A percentile compares a stretch with the other conserved stretches of the same genome.
phyloP scores from a whole-genome alignment of 345 rosid genomes.

The Streptanthus diversifolius region DNA sequence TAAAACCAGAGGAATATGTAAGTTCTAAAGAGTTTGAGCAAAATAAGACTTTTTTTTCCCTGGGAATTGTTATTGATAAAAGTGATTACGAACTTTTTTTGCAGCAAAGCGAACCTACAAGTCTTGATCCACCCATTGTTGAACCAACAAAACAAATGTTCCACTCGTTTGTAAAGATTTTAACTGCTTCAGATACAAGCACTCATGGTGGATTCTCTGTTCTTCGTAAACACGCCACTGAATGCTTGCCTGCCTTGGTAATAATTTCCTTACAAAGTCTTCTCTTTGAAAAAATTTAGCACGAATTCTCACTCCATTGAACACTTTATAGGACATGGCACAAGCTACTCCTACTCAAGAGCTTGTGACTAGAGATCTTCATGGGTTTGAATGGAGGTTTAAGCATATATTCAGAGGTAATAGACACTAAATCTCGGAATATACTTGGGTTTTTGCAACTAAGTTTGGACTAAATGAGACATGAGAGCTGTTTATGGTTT shows the following conservation, averaged over 20 bases:
- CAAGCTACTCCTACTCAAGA: slow-evolving; percentile 70
- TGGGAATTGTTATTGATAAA: neutral
- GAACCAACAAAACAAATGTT: slow-evolving; percentile 48
- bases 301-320: neutral
- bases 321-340: slow-evolving; percentile 43
- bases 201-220: slow-evolving; percentile 95
- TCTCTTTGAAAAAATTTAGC: neutral
- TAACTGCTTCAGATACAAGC: slow-evolving; percentile 90
- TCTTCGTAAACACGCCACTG: slow-evolving; percentile 81
- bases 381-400: slow-evolving; percentile 79
- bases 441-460: neutral
- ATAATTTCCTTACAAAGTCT: neutral
- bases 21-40: slow-evolving; percentile 1
- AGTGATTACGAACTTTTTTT: neutral
- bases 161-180: slow-evolving; percentile 73
- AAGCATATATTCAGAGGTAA: slow-evolving; percentile 79
- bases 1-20: slow-evolving; percentile 68
- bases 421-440: neutral
- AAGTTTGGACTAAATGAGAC: neutral
- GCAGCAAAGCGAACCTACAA: slow-evolving; percentile 65
- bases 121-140: slow-evolving; percentile 45
- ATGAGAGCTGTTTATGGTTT: slow-evolving; percentile 4
- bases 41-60: neutral
- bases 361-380: slow-evolving; percentile 67
- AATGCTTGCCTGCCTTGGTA: slow-evolving; percentile 74